A percentile compares a stretch with the other conserved stretches of the same genome.
Conservation (phyloP, 2,329 filamentous ascomycete genomes). For the Ascochyta pisi region DNA sequence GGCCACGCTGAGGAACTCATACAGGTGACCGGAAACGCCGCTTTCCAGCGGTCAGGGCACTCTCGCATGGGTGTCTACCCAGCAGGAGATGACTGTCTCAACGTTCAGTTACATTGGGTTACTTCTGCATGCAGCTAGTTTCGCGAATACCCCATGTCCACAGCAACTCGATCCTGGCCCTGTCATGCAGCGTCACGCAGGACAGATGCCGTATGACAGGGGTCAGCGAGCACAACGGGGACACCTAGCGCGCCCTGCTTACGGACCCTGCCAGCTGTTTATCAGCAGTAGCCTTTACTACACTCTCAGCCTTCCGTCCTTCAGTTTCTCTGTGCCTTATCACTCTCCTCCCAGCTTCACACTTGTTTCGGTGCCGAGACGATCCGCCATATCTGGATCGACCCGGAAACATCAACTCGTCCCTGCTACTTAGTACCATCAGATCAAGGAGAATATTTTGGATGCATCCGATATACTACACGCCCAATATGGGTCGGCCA, state of each 20-base stretch:
- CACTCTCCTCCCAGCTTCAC: not conserved
- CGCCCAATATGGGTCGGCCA: slow-evolving; percentile 34
- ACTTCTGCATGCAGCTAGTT: slow-evolving; percentile 28
- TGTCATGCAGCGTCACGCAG: slow-evolving; percentile 28
- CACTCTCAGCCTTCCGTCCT: slow-evolving; percentile 8
- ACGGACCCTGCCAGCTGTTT: slow-evolving; percentile 20
- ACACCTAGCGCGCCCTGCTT: slow-evolving; percentile 20
- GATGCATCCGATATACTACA: slow-evolving; percentile 17
- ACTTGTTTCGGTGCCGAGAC: not conserved
- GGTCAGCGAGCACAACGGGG: slow-evolving; percentile 24
- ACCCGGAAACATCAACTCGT: not conserved
- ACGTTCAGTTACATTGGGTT: slow-evolving; percentile 22
- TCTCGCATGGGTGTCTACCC: slow-evolving; percentile 6
- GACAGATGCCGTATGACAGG: slow-evolving; percentile 30
- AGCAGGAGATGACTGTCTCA: slow-evolving; percentile 19
- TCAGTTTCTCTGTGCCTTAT: slow-evolving; percentile 2
- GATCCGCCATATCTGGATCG: not conserved
- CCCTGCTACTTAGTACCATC: not conserved
- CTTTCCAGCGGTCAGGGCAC: slow-evolving; percentile 9
- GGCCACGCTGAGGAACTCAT: slow-evolving; percentile 9
- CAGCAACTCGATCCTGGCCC: slow-evolving; percentile 30
- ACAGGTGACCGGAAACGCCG: slow-evolving; percentile 22
- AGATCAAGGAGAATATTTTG: not conserved
- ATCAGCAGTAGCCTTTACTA: slow-evolving; percentile 23
- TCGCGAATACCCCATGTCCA: slow-evolving; percentile 25